Evolutionary conservation across 495 filamentous ascomycete genomes (phyloP).

Genomic region (Penicillium canariense): DNA sequence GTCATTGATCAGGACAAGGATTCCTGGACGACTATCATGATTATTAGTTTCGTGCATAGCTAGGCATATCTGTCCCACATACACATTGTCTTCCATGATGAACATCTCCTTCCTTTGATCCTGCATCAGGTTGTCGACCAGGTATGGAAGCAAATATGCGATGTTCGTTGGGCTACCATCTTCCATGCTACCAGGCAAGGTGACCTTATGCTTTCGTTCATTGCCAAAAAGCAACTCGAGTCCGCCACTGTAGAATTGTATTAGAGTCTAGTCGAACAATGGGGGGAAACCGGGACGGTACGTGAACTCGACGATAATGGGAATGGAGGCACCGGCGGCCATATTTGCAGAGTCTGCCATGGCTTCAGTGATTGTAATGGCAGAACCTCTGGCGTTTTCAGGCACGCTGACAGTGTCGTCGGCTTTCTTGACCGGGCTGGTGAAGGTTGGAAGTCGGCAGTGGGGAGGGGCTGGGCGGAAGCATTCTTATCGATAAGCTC

Average conservation of each 20-base stretch:
- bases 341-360: constrained; percentile 12
- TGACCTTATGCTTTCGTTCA: constrained; percentile 65
- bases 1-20: constrained; percentile 96
- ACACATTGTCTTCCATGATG: constrained; percentile 85
- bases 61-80: constrained; percentile 32
- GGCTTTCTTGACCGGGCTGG: not conserved
- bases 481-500: constrained; percentile 47
- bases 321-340: constrained; percentile 28
- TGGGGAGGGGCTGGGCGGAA: constrained; percentile 23
- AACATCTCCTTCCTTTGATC: constrained; percentile 87
- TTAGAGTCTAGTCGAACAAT: constrained; percentile 9
- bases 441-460: constrained; percentile 5
- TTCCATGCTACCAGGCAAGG: constrained; percentile 60
- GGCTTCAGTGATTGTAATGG: not conserved
- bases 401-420: not conserved
- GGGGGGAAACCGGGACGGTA: constrained; percentile 29
- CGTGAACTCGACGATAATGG: constrained; percentile 74
- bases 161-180: constrained; percentile 63
- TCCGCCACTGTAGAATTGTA: constrained; percentile 62
- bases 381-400: not conserved
- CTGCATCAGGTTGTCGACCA: constrained; percentile 82
- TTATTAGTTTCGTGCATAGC: constrained; percentile 3
- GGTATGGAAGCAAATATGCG: constrained; percentile 70
- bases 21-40: constrained; percentile 77
- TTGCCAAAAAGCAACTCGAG: constrained; percentile 95